Evolutionary conservation across 805 yeast species (phyloP).

Genomic region (Kurtzmaniella fragi): DNA sequence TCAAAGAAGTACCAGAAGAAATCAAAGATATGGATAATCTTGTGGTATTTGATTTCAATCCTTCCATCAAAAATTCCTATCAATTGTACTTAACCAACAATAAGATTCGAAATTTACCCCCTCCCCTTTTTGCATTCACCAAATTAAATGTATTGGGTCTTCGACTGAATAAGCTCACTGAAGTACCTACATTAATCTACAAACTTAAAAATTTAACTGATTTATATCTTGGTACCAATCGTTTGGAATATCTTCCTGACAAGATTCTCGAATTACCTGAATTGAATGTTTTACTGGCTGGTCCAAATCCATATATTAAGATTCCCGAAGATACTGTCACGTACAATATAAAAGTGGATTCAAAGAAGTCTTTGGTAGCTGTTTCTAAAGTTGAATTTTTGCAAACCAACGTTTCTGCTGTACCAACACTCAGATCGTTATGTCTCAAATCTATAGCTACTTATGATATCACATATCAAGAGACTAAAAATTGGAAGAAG

Average conservation of each 20-base stretch:
- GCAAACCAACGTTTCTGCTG: slow-evolving; percentile 12
- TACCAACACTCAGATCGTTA: slow-evolving; percentile 45
- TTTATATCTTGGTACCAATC: slow-evolving; percentile 48
- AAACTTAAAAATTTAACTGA: slow-evolving; percentile 40
- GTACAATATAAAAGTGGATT: slow-evolving; percentile 8
- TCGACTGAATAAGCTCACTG: slow-evolving; percentile 44
- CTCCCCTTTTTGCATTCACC: slow-evolving; percentile 44
- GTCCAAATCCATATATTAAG: slow-evolving; percentile 46
- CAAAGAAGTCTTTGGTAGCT: slow-evolving; percentile 14
- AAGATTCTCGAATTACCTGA: slow-evolving; percentile 44
- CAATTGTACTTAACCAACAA: slow-evolving; percentile 52
- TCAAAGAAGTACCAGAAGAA: slow-evolving; percentile 52
- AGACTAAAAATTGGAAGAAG: slow-evolving; percentile 49
- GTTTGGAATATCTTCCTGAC: slow-evolving; percentile 47
- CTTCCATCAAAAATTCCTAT: slow-evolving; percentile 18
- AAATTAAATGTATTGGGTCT: slow-evolving; percentile 49
- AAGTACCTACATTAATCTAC: slow-evolving; percentile 44
- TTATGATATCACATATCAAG: slow-evolving; percentile 51
- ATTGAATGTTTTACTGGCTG: slow-evolving; percentile 43
- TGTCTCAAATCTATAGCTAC: slow-evolving; percentile 45
- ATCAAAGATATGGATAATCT: slow-evolving; percentile 52
- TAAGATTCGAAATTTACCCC: slow-evolving; percentile 43
- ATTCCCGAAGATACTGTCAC: slow-evolving; percentile 22
- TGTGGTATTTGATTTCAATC: slow-evolving; percentile 35
- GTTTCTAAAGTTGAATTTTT: slow-evolving; percentile 24